Evolutionary conservation across 768 basidiomycete species (phyloP).

Genomic region (Solioccasus polychromus): DNA sequence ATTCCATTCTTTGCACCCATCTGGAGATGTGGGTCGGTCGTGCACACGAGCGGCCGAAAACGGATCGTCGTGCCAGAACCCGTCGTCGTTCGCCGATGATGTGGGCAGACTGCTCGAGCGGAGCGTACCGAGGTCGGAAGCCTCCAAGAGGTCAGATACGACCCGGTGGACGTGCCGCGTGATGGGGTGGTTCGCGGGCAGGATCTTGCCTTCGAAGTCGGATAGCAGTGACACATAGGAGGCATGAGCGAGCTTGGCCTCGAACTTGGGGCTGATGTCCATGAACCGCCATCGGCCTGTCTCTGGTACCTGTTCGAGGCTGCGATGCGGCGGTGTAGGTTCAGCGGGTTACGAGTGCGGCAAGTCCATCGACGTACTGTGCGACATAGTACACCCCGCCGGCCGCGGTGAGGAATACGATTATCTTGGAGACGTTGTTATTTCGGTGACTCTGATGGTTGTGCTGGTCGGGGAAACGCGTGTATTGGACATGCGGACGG

Average conservation of each 20-base stretch:
- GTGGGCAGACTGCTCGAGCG: slow-evolving; percentile 9
- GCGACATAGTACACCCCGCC: slow-evolving; percentile 28
- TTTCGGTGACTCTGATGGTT: slow-evolving; percentile 6
- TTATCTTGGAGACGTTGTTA: slow-evolving; percentile 11
- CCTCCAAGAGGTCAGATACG: slow-evolving; percentile 62
- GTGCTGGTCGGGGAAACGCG: slow-evolving; percentile 21
- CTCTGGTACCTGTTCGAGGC: slow-evolving; percentile 81
- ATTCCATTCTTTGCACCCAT: slow-evolving; percentile 49
- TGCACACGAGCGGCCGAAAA: slow-evolving; percentile 7
- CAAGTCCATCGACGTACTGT: slow-evolving; percentile 20
- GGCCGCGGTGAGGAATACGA: slow-evolving; percentile 16
- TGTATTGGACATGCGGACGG: slow-evolving; percentile 23
- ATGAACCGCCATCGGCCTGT: slow-evolving; percentile 91
- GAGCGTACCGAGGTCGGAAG: slow-evolving; percentile 70
- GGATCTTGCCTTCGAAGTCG: slow-evolving; percentile 51
- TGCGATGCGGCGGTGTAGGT: slow-evolving; percentile 28
- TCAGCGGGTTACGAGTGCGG: neutral
- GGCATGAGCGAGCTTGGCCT: slow-evolving; percentile 50
- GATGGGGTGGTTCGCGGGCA: slow-evolving; percentile 66
- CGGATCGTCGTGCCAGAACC: slow-evolving; percentile 23
- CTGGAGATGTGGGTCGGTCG: slow-evolving; percentile 5
- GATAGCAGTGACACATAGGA: slow-evolving; percentile 42
- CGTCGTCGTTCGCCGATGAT: slow-evolving; percentile 9
- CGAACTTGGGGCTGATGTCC: slow-evolving; percentile 59
- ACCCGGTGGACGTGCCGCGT: slow-evolving; percentile 69